phyloP scores from a whole-genome alignment of 495 filamentous ascomycete genomes.

The Neurospora intermedia region DNA sequence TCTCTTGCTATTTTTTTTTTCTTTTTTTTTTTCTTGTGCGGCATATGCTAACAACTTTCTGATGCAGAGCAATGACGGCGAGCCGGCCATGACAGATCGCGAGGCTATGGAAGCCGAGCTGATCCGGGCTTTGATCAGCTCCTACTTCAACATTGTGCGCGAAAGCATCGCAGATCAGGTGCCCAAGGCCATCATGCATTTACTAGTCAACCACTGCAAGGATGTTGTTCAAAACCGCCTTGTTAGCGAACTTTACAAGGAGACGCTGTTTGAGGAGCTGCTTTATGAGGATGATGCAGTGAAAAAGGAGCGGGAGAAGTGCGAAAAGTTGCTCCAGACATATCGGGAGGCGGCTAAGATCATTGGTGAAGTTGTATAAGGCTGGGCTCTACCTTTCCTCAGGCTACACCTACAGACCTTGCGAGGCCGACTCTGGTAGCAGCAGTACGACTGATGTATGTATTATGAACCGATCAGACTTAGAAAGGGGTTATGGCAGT shows the following conservation, averaged over 20 bases:
- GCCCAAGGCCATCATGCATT: constrained; percentile 97
- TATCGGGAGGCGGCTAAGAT: constrained; percentile 97
- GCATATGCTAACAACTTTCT: constrained; percentile 17
- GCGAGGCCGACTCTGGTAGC: not conserved
- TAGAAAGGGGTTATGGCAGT: not conserved
- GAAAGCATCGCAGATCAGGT: constrained; percentile 97
- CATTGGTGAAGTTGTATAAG: constrained; percentile 84
- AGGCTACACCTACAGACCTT: not conserved
- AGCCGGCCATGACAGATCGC: constrained; percentile 84
- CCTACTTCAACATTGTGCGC: constrained; percentile 97
- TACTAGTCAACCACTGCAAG: constrained; percentile 95
- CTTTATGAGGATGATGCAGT: constrained; percentile 96
- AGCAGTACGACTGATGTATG: not conserved
- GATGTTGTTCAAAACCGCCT: constrained; percentile 94
- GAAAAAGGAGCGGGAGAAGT: constrained; percentile 96
- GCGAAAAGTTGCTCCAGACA: constrained; percentile 83
- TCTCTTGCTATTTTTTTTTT: not conserved
- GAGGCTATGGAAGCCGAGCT: constrained; percentile 96
- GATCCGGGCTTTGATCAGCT: constrained; percentile 89
- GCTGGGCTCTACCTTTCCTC: not conserved
- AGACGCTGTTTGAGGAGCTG: constrained; percentile 83
- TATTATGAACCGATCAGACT: not conserved
- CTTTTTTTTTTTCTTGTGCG: not conserved
- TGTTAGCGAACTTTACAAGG: constrained; percentile 91
- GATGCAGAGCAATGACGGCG: constrained; percentile 37